A percentile compares a stretch with the other conserved stretches of the same genome.
These are phyloP conservation scores for Neurospora sp. DNA, from an alignment of 2,329 filamentous ascomycete species.

Conservation along the genomic window DNA sequence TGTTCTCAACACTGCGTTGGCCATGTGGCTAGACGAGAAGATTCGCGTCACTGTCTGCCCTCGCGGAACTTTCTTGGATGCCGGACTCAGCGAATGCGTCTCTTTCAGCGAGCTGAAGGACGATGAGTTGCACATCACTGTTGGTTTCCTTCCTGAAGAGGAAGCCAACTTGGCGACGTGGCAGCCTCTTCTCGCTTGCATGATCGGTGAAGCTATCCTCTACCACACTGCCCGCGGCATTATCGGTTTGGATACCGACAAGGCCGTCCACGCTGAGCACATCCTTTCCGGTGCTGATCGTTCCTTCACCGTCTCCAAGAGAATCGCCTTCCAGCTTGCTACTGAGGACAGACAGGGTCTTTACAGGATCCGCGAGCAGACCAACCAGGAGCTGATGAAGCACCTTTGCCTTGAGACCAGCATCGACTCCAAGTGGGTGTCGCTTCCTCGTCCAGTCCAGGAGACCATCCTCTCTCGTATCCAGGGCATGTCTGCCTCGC, in stretches of 20 bases:
- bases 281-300: constrained; percentile 19
- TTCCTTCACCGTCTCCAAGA: constrained; percentile 16
- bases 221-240: constrained; percentile 24
- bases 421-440: constrained; percentile 24
- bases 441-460: constrained; percentile 21
- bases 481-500: constrained; percentile 15
- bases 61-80: constrained; percentile 18
- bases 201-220: constrained; percentile 22
- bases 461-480: constrained; percentile 23
- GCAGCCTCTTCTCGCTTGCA: constrained; percentile 16
- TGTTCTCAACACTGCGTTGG: constrained; percentile 14
- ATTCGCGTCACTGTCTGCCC: constrained; percentile 17
- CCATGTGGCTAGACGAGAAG: constrained; percentile 18
- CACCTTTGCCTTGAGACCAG: constrained; percentile 24
- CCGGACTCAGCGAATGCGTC: constrained; percentile 16
- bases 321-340: constrained; percentile 25
- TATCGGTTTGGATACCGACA: constrained; percentile 18
- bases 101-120: constrained; percentile 18
- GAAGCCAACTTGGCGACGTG: constrained; percentile 18
- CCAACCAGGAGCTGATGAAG: constrained; percentile 23
- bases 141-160: constrained; percentile 19
- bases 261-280: constrained; percentile 25
- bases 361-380: constrained; percentile 18
- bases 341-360: constrained; percentile 19
- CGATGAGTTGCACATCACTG: constrained; percentile 16